These are phyloP conservation scores for Aspergillus asperescens DNA, from an alignment of 495 filamentous ascomycete species.

Conservation along the genomic window DNA sequence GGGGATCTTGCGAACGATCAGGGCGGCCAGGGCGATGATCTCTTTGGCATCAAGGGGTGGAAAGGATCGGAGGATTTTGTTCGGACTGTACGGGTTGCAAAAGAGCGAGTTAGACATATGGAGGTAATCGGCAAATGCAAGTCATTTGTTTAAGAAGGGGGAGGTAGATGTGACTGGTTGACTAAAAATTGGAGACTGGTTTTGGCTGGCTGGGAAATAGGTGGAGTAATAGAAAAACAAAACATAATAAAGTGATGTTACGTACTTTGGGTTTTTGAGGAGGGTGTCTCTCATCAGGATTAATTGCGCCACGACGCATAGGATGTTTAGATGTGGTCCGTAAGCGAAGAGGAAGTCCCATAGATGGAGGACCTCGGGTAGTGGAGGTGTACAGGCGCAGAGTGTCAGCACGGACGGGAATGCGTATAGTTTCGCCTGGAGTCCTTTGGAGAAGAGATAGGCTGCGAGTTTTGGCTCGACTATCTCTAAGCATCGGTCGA, in stretches of 20 bases:
- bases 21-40: conserved; percentile 74
- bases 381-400: conserved; percentile 92
- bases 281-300: conserved; percentile 81
- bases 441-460: conserved; percentile 75
- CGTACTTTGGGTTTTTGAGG: conserved; percentile 74
- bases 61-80: conserved; percentile 84
- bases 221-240: not conserved
- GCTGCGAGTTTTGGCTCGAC: conserved; percentile 83
- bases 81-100: conserved; percentile 57
- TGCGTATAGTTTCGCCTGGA: conserved; percentile 93
- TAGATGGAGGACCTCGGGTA: conserved; percentile 89
- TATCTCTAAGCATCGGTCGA: conserved; percentile 83
- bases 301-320: conserved; percentile 97
- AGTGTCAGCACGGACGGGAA: conserved; percentile 94
- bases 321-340: conserved; percentile 85
- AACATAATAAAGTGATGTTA: conserved; percentile 11
- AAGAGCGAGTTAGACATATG: not conserved
- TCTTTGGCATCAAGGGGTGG: conserved; percentile 75
- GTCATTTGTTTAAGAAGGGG: not conserved
- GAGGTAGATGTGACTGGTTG: conserved; percentile 4
- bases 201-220: not conserved
- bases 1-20: conserved; percentile 78
- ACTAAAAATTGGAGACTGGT: not conserved
- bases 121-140: not conserved
- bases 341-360: conserved; percentile 99